phyloP scores from a whole-genome alignment of 768 basidiomycete species.

The Lactarius evosmus region DNA sequence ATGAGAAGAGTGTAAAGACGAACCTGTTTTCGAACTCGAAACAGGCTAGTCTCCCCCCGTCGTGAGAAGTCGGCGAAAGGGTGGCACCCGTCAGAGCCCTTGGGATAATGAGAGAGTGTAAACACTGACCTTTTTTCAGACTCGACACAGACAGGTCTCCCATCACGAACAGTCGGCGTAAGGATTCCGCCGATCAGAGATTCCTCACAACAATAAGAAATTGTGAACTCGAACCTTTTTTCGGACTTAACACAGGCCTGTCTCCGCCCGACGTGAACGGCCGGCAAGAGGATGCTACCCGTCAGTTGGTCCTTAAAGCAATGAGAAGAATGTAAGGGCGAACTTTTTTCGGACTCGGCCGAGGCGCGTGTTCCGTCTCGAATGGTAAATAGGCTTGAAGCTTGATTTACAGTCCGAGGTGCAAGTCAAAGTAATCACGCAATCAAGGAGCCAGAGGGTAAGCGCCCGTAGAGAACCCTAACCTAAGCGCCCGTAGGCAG shows the following conservation, averaged over 20 bases:
- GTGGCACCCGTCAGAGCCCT: not conserved
- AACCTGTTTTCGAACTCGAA: not conserved
- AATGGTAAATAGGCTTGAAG: not conserved
- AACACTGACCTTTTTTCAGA: not conserved
- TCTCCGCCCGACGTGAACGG: not conserved
- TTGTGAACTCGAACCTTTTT: slow-evolving; percentile 1
- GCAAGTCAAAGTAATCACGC: not conserved
- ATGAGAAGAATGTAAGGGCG: not conserved
- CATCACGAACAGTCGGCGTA: not conserved
- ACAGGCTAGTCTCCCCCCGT: not conserved
- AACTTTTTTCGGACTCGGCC: not conserved
- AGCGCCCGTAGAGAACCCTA: not conserved
- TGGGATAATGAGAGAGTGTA: not conserved
- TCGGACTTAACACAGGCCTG: not conserved
- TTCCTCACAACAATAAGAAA: not conserved
- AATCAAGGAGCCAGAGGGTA: not conserved
- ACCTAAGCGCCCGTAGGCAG: slow-evolving; percentile 7
- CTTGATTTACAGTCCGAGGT: not conserved
- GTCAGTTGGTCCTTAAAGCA: not conserved
- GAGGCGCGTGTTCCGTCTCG: not conserved
- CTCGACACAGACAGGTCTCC: not conserved
- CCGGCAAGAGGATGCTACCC: not conserved
- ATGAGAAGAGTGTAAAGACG: not conserved
- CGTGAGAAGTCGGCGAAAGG: not conserved
- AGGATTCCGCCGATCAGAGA: not conserved